Conservation (phyloP, 805 yeast genomes). For the Metschnikowia lachancei region DNA sequence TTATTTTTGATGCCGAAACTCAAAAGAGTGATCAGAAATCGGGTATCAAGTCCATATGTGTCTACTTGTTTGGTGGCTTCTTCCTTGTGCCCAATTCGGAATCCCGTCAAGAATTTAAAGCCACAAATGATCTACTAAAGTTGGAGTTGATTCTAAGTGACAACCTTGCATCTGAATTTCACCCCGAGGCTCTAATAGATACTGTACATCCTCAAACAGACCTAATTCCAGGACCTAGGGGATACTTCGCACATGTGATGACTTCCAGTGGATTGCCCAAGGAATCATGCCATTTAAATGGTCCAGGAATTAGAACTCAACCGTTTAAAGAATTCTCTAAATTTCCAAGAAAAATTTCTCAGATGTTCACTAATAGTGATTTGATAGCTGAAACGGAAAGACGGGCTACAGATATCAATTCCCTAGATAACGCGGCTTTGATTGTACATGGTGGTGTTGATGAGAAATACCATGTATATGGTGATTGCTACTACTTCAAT, state of each 20-base stretch:
- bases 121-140: constrained; percentile 35
- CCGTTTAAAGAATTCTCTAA: background rate
- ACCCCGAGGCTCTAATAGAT: constrained; percentile 23
- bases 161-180: constrained; percentile 15
- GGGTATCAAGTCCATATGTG: constrained; percentile 24
- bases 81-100: constrained; percentile 10
- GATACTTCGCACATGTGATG: constrained; percentile 36
- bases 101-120: constrained; percentile 25
- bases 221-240: constrained; percentile 39
- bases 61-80: constrained; percentile 44
- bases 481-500: constrained; percentile 34
- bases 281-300: constrained; percentile 6
- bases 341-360: background rate
- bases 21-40: constrained; percentile 14
- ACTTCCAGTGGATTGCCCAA: constrained; percentile 15
- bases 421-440: constrained; percentile 18
- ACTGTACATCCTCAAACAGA: constrained; percentile 10
- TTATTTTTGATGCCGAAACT: constrained; percentile 1
- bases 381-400: constrained; percentile 18
- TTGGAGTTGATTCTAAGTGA: constrained; percentile 32
- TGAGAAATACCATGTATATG: constrained; percentile 27
- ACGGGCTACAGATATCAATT: background rate
- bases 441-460: constrained; percentile 43
- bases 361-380: constrained; percentile 1
- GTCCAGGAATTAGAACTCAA: constrained; percentile 3